Evolutionary conservation across 495 filamentous ascomycete genomes (phyloP).

Genomic region (Hypomontagnella submonticulosa): DNA sequence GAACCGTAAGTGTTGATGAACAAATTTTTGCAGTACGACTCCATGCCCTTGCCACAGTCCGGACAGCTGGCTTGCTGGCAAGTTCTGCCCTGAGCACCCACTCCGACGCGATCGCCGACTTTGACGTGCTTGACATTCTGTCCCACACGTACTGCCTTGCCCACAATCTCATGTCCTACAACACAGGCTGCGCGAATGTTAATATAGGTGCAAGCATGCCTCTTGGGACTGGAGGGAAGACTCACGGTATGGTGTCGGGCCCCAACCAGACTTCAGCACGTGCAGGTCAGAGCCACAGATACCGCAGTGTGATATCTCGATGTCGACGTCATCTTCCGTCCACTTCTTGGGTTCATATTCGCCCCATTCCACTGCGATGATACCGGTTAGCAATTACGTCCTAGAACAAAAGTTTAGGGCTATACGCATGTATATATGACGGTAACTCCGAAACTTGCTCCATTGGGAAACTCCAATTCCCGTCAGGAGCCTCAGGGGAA

Average conservation of each 20-base stretch:
- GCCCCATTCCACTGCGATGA: conserved; percentile 60
- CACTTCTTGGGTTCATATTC: conserved; percentile 82
- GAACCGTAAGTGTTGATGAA: conserved; percentile 75
- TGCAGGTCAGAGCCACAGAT: conserved; percentile 86
- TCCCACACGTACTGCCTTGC: conserved; percentile 77
- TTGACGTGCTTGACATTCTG: conserved; percentile 70
- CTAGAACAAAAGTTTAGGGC: no score
- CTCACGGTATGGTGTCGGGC: conserved; percentile 42
- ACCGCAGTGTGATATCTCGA: conserved; percentile 82
- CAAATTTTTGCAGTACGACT: conserved; percentile 72
- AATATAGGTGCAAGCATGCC: neutral
- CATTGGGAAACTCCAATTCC: no score
- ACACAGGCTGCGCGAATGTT: conserved; percentile 40
- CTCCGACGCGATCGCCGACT: conserved; percentile 84
- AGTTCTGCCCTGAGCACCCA: conserved; percentile 80
- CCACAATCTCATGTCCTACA: conserved; percentile 76
- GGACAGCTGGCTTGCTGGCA: conserved; percentile 74
- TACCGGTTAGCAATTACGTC: neutral
- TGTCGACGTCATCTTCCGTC: conserved; percentile 80
- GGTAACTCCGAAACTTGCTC: no score
- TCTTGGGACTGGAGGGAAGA: conserved; percentile 1
- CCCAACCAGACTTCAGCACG: conserved; percentile 78
- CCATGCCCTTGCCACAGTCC: conserved; percentile 69
- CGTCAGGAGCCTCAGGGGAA: no score
- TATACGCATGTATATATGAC: neutral